These are phyloP conservation scores for Angomonas desouzai DNA, from an alignment of 208 protist species.

Conservation along the genomic window DNA sequence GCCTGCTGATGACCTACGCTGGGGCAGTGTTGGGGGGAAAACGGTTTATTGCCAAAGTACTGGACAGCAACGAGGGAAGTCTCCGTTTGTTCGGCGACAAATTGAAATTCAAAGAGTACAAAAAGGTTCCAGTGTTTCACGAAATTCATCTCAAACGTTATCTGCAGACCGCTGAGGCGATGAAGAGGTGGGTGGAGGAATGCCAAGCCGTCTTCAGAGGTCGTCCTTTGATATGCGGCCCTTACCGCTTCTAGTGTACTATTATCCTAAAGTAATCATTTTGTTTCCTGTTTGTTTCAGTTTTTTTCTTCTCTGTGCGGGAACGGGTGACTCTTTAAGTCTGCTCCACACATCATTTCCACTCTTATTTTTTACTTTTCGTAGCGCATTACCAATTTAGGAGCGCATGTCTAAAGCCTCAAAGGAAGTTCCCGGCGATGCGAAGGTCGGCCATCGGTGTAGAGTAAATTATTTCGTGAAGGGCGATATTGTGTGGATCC, in stretches of 20 bases:
- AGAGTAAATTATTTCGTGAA: conserved; percentile 79
- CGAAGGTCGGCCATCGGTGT: conserved; percentile 29
- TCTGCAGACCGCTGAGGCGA: conserved; percentile 6
- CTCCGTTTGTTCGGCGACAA: conserved; percentile 63
- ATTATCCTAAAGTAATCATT: background rate
- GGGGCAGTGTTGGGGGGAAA: conserved; percentile 50
- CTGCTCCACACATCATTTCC: no score
- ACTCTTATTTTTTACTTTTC: conserved; percentile 3
- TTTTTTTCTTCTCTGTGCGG: background rate
- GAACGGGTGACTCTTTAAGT: no score
- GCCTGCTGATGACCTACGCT: conserved; percentile 86
- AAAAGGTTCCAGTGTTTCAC: conserved; percentile 80
- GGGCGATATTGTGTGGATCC: conserved; percentile 81
- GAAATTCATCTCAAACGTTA: conserved; percentile 60
- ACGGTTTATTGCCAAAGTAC: conserved; percentile 88
- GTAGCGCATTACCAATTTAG: background rate
- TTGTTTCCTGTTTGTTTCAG: background rate
- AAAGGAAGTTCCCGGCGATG: background rate
- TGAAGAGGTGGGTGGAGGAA: background rate
- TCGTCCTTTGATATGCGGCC: background rate
- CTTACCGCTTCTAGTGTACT: background rate
- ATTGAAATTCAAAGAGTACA: conserved; percentile 62
- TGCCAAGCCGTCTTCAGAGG: background rate
- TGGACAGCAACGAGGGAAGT: conserved; percentile 68
- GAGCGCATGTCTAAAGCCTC: background rate